phyloP scores from a whole-genome alignment of 495 filamentous ascomycete genomes.

The Sphaerosporella brunnea region DNA sequence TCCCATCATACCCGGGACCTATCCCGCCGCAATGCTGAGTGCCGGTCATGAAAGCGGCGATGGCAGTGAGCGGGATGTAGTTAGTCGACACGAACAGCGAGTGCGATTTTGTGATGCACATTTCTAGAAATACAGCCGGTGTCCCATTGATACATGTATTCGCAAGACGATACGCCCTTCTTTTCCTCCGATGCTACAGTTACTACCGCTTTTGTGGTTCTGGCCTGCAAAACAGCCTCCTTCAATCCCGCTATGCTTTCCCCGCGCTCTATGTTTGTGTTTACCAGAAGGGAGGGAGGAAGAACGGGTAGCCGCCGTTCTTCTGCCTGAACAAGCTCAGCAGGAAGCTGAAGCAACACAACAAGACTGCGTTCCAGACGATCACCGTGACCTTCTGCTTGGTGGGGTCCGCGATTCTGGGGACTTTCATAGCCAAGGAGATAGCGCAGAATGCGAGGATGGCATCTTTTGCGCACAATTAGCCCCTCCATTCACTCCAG shows the following conservation, averaged over 20 bases:
- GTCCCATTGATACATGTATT: no score
- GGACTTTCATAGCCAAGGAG: constrained; percentile 74
- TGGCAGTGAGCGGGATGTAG: constrained; percentile 78
- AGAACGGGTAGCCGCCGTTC: constrained; percentile 91
- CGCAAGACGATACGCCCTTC: no score
- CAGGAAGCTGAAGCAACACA: constrained; percentile 80
- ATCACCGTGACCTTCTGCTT: constrained; percentile 67
- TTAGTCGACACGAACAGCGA: no score
- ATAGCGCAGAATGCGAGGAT: constrained; percentile 84
- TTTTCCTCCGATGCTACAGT: no score
- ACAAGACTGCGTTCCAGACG: constrained; percentile 60
- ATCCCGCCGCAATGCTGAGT: constrained; percentile 76
- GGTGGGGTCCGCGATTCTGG: constrained; percentile 59
- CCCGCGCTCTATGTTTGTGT: no score
- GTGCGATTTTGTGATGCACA: no score
- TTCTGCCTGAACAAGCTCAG: constrained; percentile 86
- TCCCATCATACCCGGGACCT: constrained; percentile 72
- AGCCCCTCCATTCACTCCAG: background rate
- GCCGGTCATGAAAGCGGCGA: constrained; percentile 95
- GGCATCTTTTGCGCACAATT: constrained; percentile 45
- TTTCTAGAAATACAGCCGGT: no score
- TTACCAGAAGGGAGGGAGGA: constrained; percentile 67
- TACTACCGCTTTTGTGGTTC: no score
- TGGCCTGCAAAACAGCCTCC: no score
- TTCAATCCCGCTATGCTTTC: no score